phyloP scores from a whole-genome alignment of 352 stramenopile species.

The Phytophthora sp. region DNA sequence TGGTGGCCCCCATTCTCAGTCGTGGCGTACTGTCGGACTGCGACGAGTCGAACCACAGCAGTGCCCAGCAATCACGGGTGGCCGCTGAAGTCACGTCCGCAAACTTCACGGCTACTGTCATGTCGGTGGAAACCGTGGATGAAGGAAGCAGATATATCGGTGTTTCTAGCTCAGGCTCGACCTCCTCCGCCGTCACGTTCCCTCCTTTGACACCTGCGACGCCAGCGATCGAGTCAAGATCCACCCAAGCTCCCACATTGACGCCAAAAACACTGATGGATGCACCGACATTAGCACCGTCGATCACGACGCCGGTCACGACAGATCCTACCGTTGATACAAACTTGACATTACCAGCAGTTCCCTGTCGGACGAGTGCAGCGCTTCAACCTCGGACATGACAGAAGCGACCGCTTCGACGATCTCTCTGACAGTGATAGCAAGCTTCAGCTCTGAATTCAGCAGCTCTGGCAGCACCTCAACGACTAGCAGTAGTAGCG shows the following conservation, averaged over 20 bases:
- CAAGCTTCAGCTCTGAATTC: neutral
- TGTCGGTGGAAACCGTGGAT: neutral
- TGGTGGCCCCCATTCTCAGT: neutral
- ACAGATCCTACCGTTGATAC: neutral
- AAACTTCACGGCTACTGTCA: neutral
- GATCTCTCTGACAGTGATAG: neutral
- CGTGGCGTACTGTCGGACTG: slow-evolving; percentile 7
- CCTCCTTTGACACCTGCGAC: neutral
- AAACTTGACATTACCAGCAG: too few relatives aligned
- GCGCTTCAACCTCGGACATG: slow-evolving; percentile 1
- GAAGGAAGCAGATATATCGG: neutral
- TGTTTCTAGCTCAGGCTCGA: slow-evolving; percentile 5
- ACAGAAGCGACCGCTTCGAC: slow-evolving; percentile 3
- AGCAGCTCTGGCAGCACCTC: neutral
- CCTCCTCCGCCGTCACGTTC: slow-evolving; percentile 11
- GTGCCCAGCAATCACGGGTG: neutral
- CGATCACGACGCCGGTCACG: neutral
- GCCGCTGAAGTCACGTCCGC: neutral
- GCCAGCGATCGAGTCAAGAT: neutral
- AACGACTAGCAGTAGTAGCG: neutral
- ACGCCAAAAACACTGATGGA: slow-evolving; percentile 2
- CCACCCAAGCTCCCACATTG: neutral
- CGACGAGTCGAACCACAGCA: slow-evolving; percentile 15
- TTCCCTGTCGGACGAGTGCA: slow-evolving; percentile 12
- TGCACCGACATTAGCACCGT: neutral